phyloP scores from a whole-genome alignment of 495 filamentous ascomycete genomes.

The Articulospora tetracladia region DNA sequence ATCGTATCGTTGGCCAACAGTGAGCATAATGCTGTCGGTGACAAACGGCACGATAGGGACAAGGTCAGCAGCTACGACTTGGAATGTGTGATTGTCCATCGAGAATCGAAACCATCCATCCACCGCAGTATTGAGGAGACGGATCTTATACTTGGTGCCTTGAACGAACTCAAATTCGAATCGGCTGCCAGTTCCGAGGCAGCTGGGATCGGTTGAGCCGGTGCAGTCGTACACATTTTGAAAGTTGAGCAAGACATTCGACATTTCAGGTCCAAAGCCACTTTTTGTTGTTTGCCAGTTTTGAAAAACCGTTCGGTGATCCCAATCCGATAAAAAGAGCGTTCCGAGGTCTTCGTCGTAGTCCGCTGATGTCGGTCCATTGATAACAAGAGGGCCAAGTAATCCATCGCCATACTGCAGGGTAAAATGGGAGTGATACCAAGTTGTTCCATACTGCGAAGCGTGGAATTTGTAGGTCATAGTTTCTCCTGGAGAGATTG shows the following conservation, averaged over 20 bases:
- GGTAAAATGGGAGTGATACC: constrained; percentile 61
- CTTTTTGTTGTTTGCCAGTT: no score
- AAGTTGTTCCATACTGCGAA: constrained; percentile 52
- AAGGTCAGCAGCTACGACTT: constrained; percentile 43
- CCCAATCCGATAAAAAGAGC: constrained; percentile 43
- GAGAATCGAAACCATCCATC: constrained; percentile 43
- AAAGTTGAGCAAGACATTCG: constrained; percentile 20
- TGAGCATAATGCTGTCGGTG: constrained; percentile 19
- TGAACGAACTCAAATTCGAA: constrained; percentile 28
- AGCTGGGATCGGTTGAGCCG: not conserved
- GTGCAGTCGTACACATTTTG: not conserved
- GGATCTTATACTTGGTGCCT: constrained; percentile 38
- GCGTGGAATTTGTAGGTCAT: constrained; percentile 49
- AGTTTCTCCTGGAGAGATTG: constrained; percentile 36
- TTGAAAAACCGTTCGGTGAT: constrained; percentile 36
- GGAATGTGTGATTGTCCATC: constrained; percentile 46
- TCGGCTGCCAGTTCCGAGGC: not conserved
- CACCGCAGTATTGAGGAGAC: constrained; percentile 50
- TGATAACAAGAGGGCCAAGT: constrained; percentile 41
- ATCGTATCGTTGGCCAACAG: constrained; percentile 42
- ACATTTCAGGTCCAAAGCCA: no score
- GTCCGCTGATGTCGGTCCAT: constrained; percentile 31
- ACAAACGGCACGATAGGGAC: constrained; percentile 45
- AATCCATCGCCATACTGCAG: constrained; percentile 50
- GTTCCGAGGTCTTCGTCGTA: constrained; percentile 42